Base-by-base conservation (phyloP, 495 filamentous ascomycete genomes). In the Penicillium antarcticum region DNA sequence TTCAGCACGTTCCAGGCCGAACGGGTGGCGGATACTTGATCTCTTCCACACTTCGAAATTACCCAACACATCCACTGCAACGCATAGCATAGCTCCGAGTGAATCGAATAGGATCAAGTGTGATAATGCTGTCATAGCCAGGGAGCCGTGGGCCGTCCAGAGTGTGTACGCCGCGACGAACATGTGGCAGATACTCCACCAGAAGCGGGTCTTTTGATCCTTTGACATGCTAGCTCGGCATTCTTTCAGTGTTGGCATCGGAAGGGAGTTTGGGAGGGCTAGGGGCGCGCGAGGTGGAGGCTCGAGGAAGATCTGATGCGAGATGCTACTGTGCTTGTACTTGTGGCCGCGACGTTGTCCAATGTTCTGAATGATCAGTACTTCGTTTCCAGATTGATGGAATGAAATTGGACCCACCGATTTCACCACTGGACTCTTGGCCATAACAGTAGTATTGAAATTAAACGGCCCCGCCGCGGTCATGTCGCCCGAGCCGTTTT, bases 31-130 rank as follows among this genome's bases (percentile, higher is more conserved):
- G 51, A 98, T 88, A 53, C 84, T 92, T 45, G 88, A 92, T 35
- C 94, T 82, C 51, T 89, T 92, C 95, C 95, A 97, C 3, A 97
- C 92, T 63, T 97, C 92, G 58, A 98, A 98, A 68, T 97, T 97
- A 26, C 87, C 82, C 26, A 96, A 78, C 0, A 97, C 88, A 62
- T 97, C 94, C 38, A 97, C 94, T 2, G 79, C 84, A 1, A 96
- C 91, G 61, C 92, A 97, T n/a, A 98, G 83, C 40, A 89, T 83
- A 13, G 94, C 94, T 12, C 90, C 90, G 2, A 96, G 78, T 9
- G 92, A 92, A 68, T 98, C 94, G 64, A 96, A 98, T 63, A 96
- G 82, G 45, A 97, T 87, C 45, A 98, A 75, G 58, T 96, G 92
- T 10, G 91, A 95, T 12, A 98, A 75, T 0, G 94, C 92, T 5